A percentile compares a stretch with the other conserved stretches of the same genome.
Conservation (phyloP, 805 yeast species). For the Yarrowia sp. region DNA sequence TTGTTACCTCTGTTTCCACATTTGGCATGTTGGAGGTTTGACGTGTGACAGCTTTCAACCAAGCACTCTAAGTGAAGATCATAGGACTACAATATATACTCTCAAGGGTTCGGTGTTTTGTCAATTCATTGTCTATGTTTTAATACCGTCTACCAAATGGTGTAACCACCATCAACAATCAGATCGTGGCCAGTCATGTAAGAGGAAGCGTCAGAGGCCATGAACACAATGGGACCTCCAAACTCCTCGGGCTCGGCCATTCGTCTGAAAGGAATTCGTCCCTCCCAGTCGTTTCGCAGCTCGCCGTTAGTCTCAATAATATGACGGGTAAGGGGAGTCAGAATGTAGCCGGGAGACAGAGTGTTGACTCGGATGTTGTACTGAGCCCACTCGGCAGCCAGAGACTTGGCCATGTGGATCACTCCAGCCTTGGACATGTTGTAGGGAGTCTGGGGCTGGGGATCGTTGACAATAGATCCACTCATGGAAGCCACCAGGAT, state of each 20-base stretch:
- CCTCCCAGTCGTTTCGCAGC: conserved; percentile 74
- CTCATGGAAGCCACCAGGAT: conserved; percentile 89
- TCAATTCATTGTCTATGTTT: background rate
- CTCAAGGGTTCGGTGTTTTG: too few relatives aligned
- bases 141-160: conserved; percentile 63
- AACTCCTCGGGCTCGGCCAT: conserved; percentile 87
- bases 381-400: conserved; percentile 84
- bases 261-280: conserved; percentile 75
- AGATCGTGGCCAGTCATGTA: conserved; percentile 86
- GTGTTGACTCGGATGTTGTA: conserved; percentile 79
- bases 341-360: conserved; percentile 79
- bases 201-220: conserved; percentile 75
- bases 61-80: too few relatives aligned
- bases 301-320: conserved; percentile 59
- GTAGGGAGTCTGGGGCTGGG: conserved; percentile 82
- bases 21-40: too few relatives aligned
- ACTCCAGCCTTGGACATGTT: conserved; percentile 89
- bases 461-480: conserved; percentile 82
- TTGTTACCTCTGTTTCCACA: too few relatives aligned
- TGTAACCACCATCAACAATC: conserved; percentile 87
- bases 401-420: conserved; percentile 74
- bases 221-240: conserved; percentile 75
- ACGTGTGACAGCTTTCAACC: too few relatives aligned
- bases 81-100: too few relatives aligned
- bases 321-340: conserved; percentile 77